Conservation (phyloP, 345 rosid genomes). For the Turnera subulata region DNA sequence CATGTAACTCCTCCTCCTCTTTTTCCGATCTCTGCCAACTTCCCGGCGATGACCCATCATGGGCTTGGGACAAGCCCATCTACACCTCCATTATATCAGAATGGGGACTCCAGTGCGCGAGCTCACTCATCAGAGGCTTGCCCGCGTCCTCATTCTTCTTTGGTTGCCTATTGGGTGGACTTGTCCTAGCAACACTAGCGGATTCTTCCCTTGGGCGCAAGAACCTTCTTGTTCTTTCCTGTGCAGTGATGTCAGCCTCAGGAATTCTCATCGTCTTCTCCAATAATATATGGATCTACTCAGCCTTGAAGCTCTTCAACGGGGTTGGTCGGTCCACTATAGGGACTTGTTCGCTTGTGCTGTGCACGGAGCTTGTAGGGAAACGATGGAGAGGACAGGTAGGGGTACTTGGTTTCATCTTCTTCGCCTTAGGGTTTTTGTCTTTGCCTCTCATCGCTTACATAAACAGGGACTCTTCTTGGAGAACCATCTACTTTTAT, state of each 20-base stretch:
- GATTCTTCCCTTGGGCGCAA: slow-evolving; percentile 23
- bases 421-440: slow-evolving; percentile 22
- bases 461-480: slow-evolving; percentile 9
- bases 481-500: slow-evolving; percentile 13
- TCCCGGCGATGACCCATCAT: background rate
- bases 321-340: slow-evolving; percentile 23
- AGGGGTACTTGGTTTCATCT: slow-evolving; percentile 10
- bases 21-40: slow-evolving; percentile 2
- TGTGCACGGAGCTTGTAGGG: slow-evolving; percentile 19
- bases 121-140: slow-evolving; percentile 14
- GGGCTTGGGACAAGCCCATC: slow-evolving; percentile 13
- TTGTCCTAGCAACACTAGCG: slow-evolving; percentile 10
- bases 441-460: slow-evolving; percentile 19
- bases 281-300: slow-evolving; percentile 16
- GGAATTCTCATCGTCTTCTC: slow-evolving; percentile 16
- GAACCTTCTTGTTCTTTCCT: slow-evolving; percentile 15
- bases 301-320: slow-evolving; percentile 8
- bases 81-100: slow-evolving; percentile 14
- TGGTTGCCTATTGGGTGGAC: slow-evolving; percentile 21
- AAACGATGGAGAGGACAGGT: slow-evolving; percentile 18
- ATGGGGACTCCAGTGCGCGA: slow-evolving; percentile 19
- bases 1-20: background rate
- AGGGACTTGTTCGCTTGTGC: slow-evolving; percentile 19
- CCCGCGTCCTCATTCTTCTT: slow-evolving; percentile 26
- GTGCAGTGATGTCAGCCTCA: slow-evolving; percentile 11